A percentile compares a stretch with the other conserved stretches of the same genome.
phyloP scores from a whole-genome alignment of 2,329 filamentous ascomycete species.

The Trichoderma semiorbis region DNA sequence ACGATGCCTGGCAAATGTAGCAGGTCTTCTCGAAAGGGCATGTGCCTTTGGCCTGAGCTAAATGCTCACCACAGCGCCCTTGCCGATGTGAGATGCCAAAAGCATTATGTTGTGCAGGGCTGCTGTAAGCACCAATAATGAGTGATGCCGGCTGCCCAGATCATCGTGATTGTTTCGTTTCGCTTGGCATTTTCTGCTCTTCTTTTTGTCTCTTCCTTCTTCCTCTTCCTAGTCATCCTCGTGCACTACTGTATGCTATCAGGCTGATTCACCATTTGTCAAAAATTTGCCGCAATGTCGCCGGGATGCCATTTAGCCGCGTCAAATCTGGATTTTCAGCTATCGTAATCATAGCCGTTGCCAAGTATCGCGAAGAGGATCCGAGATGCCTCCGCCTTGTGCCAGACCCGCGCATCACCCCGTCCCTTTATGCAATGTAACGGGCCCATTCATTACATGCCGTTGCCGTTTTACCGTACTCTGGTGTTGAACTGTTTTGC shows the following conservation, averaged over 20 bases:
- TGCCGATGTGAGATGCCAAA: background rate
- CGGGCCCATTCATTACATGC: background rate
- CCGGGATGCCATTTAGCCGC: constrained; percentile 8
- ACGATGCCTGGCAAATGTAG: background rate
- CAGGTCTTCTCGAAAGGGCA: background rate
- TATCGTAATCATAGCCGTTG: background rate
- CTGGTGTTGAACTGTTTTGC: background rate
- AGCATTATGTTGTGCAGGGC: background rate
- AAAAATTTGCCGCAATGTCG: background rate
- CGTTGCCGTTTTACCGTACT: background rate
- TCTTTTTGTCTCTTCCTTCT: background rate
- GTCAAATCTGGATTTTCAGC: background rate
- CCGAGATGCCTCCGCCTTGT: background rate
- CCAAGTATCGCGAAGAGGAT: background rate
- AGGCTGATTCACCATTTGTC: background rate
- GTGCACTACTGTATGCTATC: background rate
- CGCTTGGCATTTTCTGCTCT: background rate
- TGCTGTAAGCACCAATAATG: background rate
- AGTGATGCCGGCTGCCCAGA: background rate
- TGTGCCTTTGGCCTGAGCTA: background rate
- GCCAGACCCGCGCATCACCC: background rate
- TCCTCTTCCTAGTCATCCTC: background rate
- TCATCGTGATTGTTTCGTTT: background rate
- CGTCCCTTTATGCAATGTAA: constrained; percentile 1
- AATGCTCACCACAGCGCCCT: background rate